These are phyloP conservation scores for Neophaeococcomyces mojaviensis DNA, from an alignment of 2,329 filamentous ascomycete genomes.

Conservation along the genomic window DNA sequence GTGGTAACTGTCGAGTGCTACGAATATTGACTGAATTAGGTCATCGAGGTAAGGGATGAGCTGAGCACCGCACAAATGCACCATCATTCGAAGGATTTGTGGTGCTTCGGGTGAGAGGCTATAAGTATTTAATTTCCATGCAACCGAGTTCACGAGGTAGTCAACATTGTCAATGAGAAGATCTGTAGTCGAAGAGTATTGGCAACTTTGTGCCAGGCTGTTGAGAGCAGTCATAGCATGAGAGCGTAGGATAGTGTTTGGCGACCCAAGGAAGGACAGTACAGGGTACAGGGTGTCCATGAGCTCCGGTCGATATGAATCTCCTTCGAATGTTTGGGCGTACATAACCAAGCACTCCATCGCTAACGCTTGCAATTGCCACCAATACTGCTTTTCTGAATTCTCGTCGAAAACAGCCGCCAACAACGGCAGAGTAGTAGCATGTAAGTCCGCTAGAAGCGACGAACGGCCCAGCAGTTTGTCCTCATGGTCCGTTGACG, in stretches of 20 bases:
- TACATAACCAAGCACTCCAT: constrained; percentile 74
- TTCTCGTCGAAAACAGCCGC: constrained; percentile 25
- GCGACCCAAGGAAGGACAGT: constrained; percentile 77
- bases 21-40: constrained; percentile 82
- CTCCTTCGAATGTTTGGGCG: constrained; percentile 53
- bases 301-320: constrained; percentile 71
- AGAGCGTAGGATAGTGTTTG: constrained; percentile 58
- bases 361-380: constrained; percentile 69
- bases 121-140: constrained; percentile 79
- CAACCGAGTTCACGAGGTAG: constrained; percentile 91
- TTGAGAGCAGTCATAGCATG: constrained; percentile 83
- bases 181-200: constrained; percentile 65
- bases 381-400: constrained; percentile 46
- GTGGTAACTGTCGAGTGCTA: constrained; percentile 88
- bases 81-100: constrained; percentile 89
- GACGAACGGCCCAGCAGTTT: constrained; percentile 27
- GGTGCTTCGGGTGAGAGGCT: constrained; percentile 87
- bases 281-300: constrained; percentile 88
- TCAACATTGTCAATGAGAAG: constrained; percentile 87
- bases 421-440: constrained; percentile 33
- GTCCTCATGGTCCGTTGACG: constrained; percentile 38
- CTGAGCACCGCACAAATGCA: constrained; percentile 71
- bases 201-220: constrained; percentile 65
- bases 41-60: constrained; percentile 87
- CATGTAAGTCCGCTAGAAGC: constrained; percentile 40